phyloP scores from a whole-genome alignment of 192 early-diverging fungal species.

The Geosiphon pyriformis region DNA sequence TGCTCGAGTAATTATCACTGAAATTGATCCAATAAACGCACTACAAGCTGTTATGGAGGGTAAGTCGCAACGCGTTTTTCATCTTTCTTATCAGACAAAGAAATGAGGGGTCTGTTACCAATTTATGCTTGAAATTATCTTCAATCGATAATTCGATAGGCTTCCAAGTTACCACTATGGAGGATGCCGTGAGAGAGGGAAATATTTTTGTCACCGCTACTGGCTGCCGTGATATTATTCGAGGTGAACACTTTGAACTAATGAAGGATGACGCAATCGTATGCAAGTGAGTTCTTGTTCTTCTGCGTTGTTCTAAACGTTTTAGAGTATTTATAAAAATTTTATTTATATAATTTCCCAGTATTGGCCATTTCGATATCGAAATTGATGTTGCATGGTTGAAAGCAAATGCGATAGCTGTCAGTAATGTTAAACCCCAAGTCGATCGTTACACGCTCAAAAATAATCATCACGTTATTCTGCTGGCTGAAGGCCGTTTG shows the following conservation, averaged over 20 bases:
- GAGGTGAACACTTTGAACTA: slow-evolving; percentile 80
- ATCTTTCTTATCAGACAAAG: too few relatives aligned
- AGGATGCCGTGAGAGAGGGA: slow-evolving; percentile 82
- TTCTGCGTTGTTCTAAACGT: neutral
- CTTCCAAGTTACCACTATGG: slow-evolving; percentile 99
- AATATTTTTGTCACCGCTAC: slow-evolving; percentile 99
- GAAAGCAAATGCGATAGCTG: slow-evolving; percentile 82
- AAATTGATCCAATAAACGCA: slow-evolving; percentile 99
- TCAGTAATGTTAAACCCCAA: slow-evolving; percentile 97
- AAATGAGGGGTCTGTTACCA: too few relatives aligned
- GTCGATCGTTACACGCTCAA: slow-evolving; percentile 94
- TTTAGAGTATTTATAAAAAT: neutral
- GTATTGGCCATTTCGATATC: slow-evolving; percentile 99
- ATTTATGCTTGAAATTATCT: too few relatives aligned
- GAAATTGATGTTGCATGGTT: slow-evolving; percentile 99
- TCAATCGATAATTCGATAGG: slow-evolving; percentile 30
- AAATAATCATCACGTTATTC: slow-evolving; percentile 90
- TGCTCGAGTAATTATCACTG: slow-evolving; percentile 94
- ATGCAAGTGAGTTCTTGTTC: slow-evolving; percentile 60
- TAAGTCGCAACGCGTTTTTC: neutral
- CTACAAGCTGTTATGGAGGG: slow-evolving; percentile 98
- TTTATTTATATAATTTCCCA: neutral
- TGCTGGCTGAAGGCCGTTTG: slow-evolving; percentile 97
- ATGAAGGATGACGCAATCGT: slow-evolving; percentile 99
- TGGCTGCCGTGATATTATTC: slow-evolving; percentile 98